Evolutionary conservation across 1,284 basidiomycete genomes (phyloP), one percentile per base, ranked within the genome.

Genomic region (Trichosporon sp.): DNA sequence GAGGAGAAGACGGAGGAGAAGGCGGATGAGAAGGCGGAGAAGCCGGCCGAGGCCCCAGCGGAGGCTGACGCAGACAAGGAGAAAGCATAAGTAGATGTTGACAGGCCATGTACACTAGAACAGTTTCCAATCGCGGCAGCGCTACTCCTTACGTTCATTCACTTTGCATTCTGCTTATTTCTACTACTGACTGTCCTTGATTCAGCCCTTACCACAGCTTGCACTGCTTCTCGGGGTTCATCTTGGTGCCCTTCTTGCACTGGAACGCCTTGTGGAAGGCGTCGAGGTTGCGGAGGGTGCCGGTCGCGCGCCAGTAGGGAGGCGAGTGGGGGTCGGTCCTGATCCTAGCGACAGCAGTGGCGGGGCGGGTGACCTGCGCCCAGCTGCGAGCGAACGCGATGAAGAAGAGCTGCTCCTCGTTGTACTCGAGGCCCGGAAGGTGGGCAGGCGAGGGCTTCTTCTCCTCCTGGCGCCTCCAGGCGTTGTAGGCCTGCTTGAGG

Each of bases 261-360:
- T 75, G 70, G 68, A 81, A 84, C 32, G 80, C 81, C 70, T 82
- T 70, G 63, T 83, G 81, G 78, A 84, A 84, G 35, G 75, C 77
- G 12, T 74, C 73, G 65, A 80, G 73, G 68, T 84, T 83, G 62
- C 84, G 89, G 25, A 95, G 85, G 0, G 92, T 93, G 3, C 93
- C 93, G 58, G 92, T 89, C 2, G 91, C 90, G 63, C 93, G 88
- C 84, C 87, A 94, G 53, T 87, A 85, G 72, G 78, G 87, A 0
- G 93, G 93, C 21, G 92, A 92, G 79, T 96, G 95, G 25, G 93
- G 92, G 77, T 97, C 93, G 3, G 91, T 90, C 65, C 92, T 88
- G 56, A 96, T 88, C 31, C 91, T 88, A 72, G 89, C 88, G 29
- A 95, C 87, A 86, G 92, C 80, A 3, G 71, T 74, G 2, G 80